Evolutionary conservation across 768 basidiomycete species (phyloP).

Genomic region (Leucosporidium yakuticum): DNA sequence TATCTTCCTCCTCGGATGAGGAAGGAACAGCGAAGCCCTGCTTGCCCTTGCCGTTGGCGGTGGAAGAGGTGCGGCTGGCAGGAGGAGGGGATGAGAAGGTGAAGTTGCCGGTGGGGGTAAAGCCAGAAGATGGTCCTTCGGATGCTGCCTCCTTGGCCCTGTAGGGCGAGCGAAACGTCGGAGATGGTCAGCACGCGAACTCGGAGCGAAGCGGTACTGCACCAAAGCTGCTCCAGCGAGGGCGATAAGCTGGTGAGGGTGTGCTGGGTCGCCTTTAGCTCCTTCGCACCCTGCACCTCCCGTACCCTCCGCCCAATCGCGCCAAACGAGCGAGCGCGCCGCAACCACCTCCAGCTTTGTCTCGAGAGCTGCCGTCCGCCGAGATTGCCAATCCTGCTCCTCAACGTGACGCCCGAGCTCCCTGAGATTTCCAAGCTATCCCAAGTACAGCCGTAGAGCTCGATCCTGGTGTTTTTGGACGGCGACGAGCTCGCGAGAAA

Average conservation of each 20-base stretch:
- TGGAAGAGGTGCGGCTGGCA: background rate
- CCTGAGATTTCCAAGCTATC: background rate
- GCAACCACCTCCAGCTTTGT: too few relatives aligned
- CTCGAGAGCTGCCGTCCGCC: too few relatives aligned
- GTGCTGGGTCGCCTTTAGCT: too few relatives aligned
- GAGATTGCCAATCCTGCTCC: too few relatives aligned
- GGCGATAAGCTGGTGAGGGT: too few relatives aligned
- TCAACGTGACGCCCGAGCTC: background rate
- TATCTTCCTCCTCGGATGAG: slow-evolving; percentile 10
- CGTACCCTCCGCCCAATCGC: too few relatives aligned
- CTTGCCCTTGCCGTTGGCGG: slow-evolving; percentile 1
- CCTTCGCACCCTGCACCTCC: too few relatives aligned
- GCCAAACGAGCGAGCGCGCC: too few relatives aligned
- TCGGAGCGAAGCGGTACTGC: background rate
- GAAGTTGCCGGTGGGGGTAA: slow-evolving; percentile 1
- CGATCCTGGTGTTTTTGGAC: background rate
- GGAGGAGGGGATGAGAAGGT: background rate
- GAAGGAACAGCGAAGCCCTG: background rate
- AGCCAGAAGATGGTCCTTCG: background rate
- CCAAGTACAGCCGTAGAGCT: background rate
- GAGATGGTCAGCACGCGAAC: background rate
- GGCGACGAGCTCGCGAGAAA: background rate
- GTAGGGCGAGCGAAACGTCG: background rate
- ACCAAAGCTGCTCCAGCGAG: background rate
- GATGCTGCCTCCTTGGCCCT: background rate